Base-by-base conservation (phyloP, 2,329 filamentous ascomycete genomes). In the Alternaria angustiovoidea region DNA sequence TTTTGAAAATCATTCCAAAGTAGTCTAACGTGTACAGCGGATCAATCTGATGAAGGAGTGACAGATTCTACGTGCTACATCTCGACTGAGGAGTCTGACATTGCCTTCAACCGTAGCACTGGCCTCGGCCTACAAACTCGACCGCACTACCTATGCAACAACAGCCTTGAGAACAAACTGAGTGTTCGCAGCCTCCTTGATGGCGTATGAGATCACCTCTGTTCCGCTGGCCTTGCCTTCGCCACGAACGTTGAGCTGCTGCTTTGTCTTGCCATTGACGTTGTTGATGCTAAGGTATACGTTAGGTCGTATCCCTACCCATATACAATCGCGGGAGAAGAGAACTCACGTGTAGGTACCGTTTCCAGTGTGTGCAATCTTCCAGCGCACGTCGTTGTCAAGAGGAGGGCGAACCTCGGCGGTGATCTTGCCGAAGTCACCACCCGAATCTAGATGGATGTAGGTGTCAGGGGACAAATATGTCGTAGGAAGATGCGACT, bases 101-200 rank as follows among this genome's bases (percentile, higher is more conserved):
- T 12, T 36, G 32, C 14, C 4, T 36, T 16, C 5, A 36, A 2
- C 2, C 12, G 2, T 14, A 36, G 16, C 14, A 14, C 5, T 14
- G 5, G 14, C 5, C 32, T 36, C 32, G 14, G 6, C 32, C 11
- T 16, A 36, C 32, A 14, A 14, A 36, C 5, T 36, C 14, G 6
- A 14, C 32, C 5, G 12, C 14, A 36, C 32, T 36, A 16, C 12
- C 32, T 14, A 36, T 16, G 3, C 32, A 36, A 6, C n/a, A n/a
- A 51, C 30, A 24, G 48, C 16, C 47, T 39, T 57, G 47, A 57
- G 39, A 7, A 44, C 3, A n/a, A 57, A 52, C 47, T 57, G 22
- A 5, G 11, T 9, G 32, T 49, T 42, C 24, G 11, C 42, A 34
- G 22, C 22, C 22, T 22, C 22, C 22, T 22, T 9, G 11, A 41